Evolutionary conservation across 2,329 filamentous ascomycete genomes (phyloP).

Genomic region (Calonectria pauciramosa): DNA sequence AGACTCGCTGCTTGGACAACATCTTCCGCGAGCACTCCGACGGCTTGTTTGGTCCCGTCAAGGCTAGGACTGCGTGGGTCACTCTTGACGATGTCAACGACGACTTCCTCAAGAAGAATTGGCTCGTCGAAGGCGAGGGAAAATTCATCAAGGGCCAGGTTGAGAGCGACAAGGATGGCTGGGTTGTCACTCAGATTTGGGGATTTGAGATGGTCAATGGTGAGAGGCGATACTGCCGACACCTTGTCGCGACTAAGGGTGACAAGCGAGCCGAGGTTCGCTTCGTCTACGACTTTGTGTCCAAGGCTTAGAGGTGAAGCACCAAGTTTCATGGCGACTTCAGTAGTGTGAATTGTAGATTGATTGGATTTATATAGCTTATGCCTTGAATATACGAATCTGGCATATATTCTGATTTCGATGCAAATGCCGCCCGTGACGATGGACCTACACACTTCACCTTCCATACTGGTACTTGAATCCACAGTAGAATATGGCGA

Average conservation of each 20-base stretch:
- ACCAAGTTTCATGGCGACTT: not conserved
- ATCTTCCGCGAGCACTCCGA: slow-evolving; percentile 76
- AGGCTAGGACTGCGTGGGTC: slow-evolving; percentile 70
- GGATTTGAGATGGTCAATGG: slow-evolving; percentile 70
- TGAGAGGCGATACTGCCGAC: slow-evolving; percentile 66
- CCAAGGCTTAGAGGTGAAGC: not conserved
- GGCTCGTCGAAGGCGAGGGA: slow-evolving; percentile 71
- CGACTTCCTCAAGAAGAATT: slow-evolving; percentile 69
- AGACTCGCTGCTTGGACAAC: slow-evolving; percentile 68
- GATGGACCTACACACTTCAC: too few species aligned
- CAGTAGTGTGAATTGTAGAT: not conserved
- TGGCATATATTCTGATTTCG: not conserved
- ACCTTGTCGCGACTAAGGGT: slow-evolving; percentile 67
- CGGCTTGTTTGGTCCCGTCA: slow-evolving; percentile 82
- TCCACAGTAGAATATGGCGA: too few species aligned
- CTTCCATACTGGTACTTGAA: too few species aligned
- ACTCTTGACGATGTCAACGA: slow-evolving; percentile 63
- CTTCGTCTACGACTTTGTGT: slow-evolving; percentile 69
- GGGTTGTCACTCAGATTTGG: slow-evolving; percentile 72
- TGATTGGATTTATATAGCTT: not conserved
- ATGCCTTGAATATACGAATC: not conserved
- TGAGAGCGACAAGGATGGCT: slow-evolving; percentile 64
- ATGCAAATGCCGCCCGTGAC: not conserved
- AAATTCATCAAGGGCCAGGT: slow-evolving; percentile 76
- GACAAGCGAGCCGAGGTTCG: slow-evolving; percentile 62